Base-by-base conservation (phyloP, 495 filamentous ascomycete genomes). In the Neurospora tetrasperma region DNA sequence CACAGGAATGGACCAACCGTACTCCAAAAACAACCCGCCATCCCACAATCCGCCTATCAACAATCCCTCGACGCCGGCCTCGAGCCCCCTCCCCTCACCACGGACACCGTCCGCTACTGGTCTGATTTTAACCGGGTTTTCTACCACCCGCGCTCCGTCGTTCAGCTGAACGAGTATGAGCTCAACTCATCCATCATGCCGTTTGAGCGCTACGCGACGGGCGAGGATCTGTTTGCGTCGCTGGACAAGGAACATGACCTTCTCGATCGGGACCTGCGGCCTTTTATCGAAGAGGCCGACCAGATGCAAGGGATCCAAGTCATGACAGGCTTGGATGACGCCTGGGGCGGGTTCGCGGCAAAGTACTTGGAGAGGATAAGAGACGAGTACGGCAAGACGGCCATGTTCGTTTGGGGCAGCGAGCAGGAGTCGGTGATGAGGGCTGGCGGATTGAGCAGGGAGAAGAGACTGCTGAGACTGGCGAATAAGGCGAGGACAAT, bases 271-370 rank as follows among this genome's bases (percentile, higher is more conserved):
- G 96, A 99, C 79, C 77, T 98, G 40, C 86, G 96, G 71, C 88
- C 88, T 1, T 97, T 97, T 77, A 88, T 89, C 2, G 96, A 99
- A 82, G 96, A 98, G 81, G 96, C 94, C 73, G 96, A 99, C 79
- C 90, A 92, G 72, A 84, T 98, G 81, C 94, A 97, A 78, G 95
- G 90, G 0, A 80, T 99, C 40, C 94, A 98, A 77, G 77, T 98
- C 27, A 86, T 98, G 69, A 86, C 92, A 0, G 86, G 88, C 12
- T 82, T 91, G 11, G 94, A 97, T 79, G 94, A 97, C 85, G 94
- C 92, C 2, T 99, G 96, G 96, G 94, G 92, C 71, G 94, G 94
- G 0, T 98, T 98, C 80, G 86, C 91, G 11, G 84, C 90, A 4
- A 85, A 85, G 77, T 98, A 97, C 83, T 77, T 96, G 20, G 93